Percentiles rank a stretch among this genome's conserved stretches.
phyloP scores from a whole-genome alignment of 495 filamentous ascomycete species.

The Paragyromitra xinjiangensis region DNA sequence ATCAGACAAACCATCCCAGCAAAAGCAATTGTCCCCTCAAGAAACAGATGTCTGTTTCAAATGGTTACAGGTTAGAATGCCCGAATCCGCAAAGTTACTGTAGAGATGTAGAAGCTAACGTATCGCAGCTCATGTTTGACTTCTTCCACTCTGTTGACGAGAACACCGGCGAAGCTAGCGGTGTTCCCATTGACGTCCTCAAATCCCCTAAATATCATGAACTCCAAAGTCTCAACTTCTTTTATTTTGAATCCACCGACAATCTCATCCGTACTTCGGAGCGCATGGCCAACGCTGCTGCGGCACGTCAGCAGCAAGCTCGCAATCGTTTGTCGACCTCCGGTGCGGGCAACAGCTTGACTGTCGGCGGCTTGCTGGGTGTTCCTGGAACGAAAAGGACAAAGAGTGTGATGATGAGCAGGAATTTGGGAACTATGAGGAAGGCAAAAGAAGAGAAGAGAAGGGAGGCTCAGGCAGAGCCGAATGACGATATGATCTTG shows the following conservation, averaged over 20 bases:
- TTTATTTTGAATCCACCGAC: slow-evolving; percentile 94
- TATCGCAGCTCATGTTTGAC: slow-evolving; percentile 76
- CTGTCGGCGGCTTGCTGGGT: slow-evolving; percentile 73
- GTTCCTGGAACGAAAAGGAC: slow-evolving; percentile 75
- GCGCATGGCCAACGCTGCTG: slow-evolving; percentile 89
- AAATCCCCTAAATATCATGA: slow-evolving; percentile 99
- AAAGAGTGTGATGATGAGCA: slow-evolving; percentile 93
- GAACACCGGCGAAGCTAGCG: slow-evolving; percentile 81
- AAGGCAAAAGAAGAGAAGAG: slow-evolving; percentile 95
- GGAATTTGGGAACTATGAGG: slow-evolving; percentile 95
- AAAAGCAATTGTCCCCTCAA: slow-evolving; percentile 84
- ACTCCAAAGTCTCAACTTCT: slow-evolving; percentile 93
- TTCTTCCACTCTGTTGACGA: slow-evolving; percentile 97
- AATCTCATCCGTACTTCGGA: slow-evolving; percentile 91
- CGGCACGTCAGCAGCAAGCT: slow-evolving; percentile 76
- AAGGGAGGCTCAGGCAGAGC: slow-evolving; percentile 93
- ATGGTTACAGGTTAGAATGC: slow-evolving; percentile 70
- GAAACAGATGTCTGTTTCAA: slow-evolving; percentile 95
- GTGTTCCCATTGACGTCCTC: slow-evolving; percentile 88
- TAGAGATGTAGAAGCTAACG: slow-evolving; percentile 25
- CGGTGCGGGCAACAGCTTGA: slow-evolving; percentile 59
- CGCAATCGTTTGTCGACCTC: slow-evolving; percentile 58
- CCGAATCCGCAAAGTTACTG: slow-evolving; percentile 10
- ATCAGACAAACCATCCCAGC: slow-evolving; percentile 91
- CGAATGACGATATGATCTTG: slow-evolving; percentile 97